These are phyloP conservation scores for Rhizoctonia solani DNA, from an alignment of 1,284 basidiomycete genomes.

Conservation along the genomic window DNA sequence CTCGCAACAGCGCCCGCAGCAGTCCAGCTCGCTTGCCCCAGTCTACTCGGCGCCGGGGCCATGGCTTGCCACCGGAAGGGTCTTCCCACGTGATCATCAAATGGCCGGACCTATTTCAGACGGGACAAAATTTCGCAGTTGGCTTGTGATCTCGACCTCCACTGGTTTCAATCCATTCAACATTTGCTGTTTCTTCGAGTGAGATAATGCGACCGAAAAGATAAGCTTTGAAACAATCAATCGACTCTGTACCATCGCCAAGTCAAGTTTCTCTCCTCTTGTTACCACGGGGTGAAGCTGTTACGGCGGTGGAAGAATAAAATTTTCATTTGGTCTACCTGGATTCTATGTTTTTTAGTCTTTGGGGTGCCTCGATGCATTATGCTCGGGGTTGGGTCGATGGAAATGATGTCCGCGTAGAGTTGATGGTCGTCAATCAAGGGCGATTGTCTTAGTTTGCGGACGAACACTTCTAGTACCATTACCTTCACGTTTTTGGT, in stretches of 20 bases:
- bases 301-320: constrained; percentile 32
- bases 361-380: constrained; percentile 2
- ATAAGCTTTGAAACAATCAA: no score
- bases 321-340: constrained; percentile 14
- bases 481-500: no score
- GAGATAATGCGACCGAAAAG: no score
- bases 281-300: constrained; percentile 16
- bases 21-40: no score
- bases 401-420: constrained; percentile 18
- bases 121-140: constrained; percentile 30
- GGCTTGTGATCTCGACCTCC: background rate
- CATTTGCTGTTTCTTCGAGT: constrained; percentile 14
- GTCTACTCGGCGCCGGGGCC: background rate
- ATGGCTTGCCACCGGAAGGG: constrained; percentile 31
- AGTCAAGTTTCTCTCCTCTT: constrained; percentile 26
- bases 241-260: constrained; percentile 23
- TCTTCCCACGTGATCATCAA: constrained; percentile 28
- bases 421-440: constrained; percentile 26
- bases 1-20: constrained; percentile 26
- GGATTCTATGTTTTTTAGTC: constrained; percentile 18
- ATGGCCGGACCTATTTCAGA: constrained; percentile 12
- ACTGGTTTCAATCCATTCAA: background rate
- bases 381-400: no score
- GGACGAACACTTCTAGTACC: constrained; percentile 1
- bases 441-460: constrained; percentile 29